Evolutionary conservation across 2,329 filamentous ascomycete genomes (phyloP).

Genomic region (Pseudogymnoascus sp.): DNA sequence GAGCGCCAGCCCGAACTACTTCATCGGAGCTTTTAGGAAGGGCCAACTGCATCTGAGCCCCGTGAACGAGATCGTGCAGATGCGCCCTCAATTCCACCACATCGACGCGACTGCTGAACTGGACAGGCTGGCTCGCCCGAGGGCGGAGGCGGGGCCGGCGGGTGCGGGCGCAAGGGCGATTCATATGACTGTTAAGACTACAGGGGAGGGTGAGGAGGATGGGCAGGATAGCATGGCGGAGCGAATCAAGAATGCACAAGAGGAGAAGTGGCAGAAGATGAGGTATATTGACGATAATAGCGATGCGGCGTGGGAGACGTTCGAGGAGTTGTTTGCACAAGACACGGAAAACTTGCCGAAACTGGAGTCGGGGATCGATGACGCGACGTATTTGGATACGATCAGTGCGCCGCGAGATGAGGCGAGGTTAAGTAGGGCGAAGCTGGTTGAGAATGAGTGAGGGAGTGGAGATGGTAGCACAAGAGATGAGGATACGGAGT

Average conservation of each 20-base stretch:
- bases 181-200: conserved; percentile 78
- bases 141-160: conserved; percentile 27
- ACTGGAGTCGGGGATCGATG: conserved; percentile 46
- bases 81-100: conserved; percentile 88
- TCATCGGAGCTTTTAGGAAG: conserved; percentile 84
- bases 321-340: conserved; percentile 56
- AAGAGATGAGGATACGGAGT: background rate
- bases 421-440: conserved; percentile 21
- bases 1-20: conserved; percentile 57
- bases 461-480: background rate
- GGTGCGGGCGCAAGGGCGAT: conserved; percentile 59
- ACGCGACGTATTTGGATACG: conserved; percentile 52
- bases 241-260: conserved; percentile 68
- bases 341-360: conserved; percentile 16
- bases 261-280: conserved; percentile 73
- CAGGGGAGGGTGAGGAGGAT: conserved; percentile 56
- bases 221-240: conserved; percentile 65
- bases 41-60: conserved; percentile 82
- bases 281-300: conserved; percentile 76
- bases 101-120: conserved; percentile 76
- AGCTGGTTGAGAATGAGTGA: conserved; percentile 2
- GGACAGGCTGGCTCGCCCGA: conserved; percentile 34
- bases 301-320: conserved; percentile 65
- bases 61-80: conserved; percentile 72
- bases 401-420: conserved; percentile 45